A percentile compares a stretch with the other conserved stretches of the same genome.
These are phyloP conservation scores for Ailanthus altissimus DNA, from an alignment of 345 rosid genomes.

Conservation along the genomic window DNA sequence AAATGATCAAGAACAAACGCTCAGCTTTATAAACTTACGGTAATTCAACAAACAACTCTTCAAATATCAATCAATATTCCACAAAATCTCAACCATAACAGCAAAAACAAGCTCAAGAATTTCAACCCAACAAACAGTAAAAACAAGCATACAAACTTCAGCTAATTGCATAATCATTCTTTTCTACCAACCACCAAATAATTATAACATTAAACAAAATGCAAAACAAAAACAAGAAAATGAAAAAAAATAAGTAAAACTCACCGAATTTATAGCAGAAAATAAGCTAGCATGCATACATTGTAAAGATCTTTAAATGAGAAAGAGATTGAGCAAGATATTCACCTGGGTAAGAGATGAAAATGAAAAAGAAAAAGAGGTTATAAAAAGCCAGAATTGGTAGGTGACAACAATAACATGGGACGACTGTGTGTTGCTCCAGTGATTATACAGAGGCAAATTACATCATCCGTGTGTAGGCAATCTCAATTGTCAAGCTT, in stretches of 20 bases:
- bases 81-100: neutral
- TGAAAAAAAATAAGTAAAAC: neutral
- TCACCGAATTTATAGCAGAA: neutral
- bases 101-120: neutral
- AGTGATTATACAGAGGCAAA: no score
- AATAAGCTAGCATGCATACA: neutral
- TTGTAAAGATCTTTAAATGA: slow-evolving; percentile 3
- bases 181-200: neutral
- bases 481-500: neutral
- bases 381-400: neutral
- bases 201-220: neutral
- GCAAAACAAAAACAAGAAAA: neutral
- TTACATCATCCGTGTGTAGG: neutral
- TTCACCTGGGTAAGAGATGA: neutral
- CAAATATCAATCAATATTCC: neutral
- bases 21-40: neutral
- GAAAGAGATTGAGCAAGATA: neutral
- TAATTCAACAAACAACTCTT: neutral
- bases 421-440: neutral
- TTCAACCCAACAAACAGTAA: neutral
- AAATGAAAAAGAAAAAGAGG: neutral
- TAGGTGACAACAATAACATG: neutral
- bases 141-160: neutral
- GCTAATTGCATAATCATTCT: neutral
- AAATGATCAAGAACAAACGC: neutral